Base-by-base conservation (phyloP, 441 rosid genomes). In the Biscutella laevigata region DNA sequence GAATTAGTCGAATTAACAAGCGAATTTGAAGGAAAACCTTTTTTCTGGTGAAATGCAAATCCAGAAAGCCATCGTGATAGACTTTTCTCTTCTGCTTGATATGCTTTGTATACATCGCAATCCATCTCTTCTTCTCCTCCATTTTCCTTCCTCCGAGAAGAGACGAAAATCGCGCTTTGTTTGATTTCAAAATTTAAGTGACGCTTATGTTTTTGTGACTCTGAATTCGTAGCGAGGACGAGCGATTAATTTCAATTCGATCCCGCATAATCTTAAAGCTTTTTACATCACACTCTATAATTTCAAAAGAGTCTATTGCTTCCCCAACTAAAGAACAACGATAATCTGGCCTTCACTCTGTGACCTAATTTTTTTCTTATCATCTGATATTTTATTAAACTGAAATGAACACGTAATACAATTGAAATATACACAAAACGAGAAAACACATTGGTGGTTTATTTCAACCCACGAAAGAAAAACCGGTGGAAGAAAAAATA, bases 91-190 rank as follows among this genome's bases (percentile, higher is more conserved):
- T 87, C 72, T 84, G 88, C 59, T 80, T 81, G 40, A 87, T 34
- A 66, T 91, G 90, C 75, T 80, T 85, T 46, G 98, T 84, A 74
- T 75, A 91, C 69, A 88, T 71, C 32, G 79, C 86, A 43, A 63
- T 68, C 94, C 95, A 88, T 70, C 83, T 71, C 76, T 65, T 65
- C 77, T 68, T 72, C 68, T 58, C 65, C 32, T 59, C 73, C 68
- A 74, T 81, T 77, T 69, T 61, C 6, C 39, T 48, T 59, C 27
- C 36, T 50, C 47, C 24, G 38, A 21, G 34, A 7, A 14, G 13
- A 22, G 43, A n/a, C n/a, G n/a, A n/a, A n/a, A 37, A 10, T 51
- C 15, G 27, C 51, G 11, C 7, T 39, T 48, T 41, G 28, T n/a
- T 33, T 48, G 36, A 10, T 10, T 34, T 42, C 33, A n/a, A 59